phyloP scores from a whole-genome alignment of 2,329 filamentous ascomycete species.

The Penicillium digitatum region DNA sequence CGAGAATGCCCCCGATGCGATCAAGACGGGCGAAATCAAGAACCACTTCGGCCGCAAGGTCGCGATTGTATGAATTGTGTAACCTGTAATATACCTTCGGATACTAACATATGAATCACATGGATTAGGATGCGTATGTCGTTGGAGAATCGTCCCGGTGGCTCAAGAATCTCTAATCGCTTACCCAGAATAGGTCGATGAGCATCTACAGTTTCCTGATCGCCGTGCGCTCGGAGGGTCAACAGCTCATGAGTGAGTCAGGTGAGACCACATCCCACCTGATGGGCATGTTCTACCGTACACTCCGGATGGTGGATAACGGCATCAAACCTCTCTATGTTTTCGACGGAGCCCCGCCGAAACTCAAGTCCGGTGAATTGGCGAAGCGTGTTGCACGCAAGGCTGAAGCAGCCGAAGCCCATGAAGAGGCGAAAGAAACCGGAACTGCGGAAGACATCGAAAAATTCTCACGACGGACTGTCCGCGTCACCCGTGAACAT shows the following conservation, averaged over 20 bases:
- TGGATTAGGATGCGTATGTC: constrained; percentile 55
- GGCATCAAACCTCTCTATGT: constrained; percentile 98
- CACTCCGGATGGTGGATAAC: constrained; percentile 95
- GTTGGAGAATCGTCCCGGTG: constrained; percentile 1
- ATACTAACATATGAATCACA: constrained; percentile 15
- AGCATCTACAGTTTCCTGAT: constrained; percentile 98
- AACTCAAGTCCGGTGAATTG: constrained; percentile 94
- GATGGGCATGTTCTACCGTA: constrained; percentile 99
- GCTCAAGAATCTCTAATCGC: not conserved
- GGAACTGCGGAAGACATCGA: constrained; percentile 97
- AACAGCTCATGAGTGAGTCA: constrained; percentile 90
- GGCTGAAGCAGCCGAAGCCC: constrained; percentile 79
- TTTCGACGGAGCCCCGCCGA: constrained; percentile 93
- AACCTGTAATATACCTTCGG: constrained; percentile 1
- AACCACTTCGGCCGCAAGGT: constrained; percentile 98
- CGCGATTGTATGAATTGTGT: constrained; percentile 64
- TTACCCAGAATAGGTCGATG: constrained; percentile 67
- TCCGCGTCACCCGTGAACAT: constrained; percentile 92
- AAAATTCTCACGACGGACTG: constrained; percentile 90
- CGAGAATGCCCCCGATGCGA: constrained; percentile 88
- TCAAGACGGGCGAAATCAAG: constrained; percentile 98
- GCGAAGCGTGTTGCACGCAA: constrained; percentile 96
- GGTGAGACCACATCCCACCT: constrained; percentile 97
- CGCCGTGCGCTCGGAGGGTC: constrained; percentile 91
- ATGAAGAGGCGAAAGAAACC: constrained; percentile 95